Evolutionary conservation across 2,329 filamentous ascomycete species (phyloP).

Genomic region (Xylariales sp.): DNA sequence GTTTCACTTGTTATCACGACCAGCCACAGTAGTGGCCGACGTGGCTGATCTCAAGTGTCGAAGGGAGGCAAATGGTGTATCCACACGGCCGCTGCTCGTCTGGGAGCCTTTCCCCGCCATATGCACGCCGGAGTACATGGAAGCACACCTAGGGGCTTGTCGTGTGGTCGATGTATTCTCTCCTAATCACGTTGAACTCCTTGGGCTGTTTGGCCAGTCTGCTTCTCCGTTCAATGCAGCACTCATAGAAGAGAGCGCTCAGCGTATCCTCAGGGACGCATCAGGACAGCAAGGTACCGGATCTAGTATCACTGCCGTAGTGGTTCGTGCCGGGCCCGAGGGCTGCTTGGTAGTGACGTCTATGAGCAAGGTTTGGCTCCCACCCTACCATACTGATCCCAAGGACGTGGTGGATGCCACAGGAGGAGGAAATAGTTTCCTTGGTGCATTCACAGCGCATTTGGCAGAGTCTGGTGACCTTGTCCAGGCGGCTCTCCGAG

Average conservation of each 20-base stretch:
- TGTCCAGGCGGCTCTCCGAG: conserved; percentile 22
- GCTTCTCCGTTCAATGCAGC: conserved; percentile 17
- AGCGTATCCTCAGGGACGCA: conserved; percentile 22
- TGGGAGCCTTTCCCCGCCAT: conserved; percentile 12
- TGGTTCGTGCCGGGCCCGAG: conserved; percentile 25
- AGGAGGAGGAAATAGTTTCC: conserved; percentile 30
- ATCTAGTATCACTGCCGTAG: conserved; percentile 9
- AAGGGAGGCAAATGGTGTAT: conserved; percentile 2
- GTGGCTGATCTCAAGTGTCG: conserved; percentile 15
- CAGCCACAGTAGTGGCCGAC: conserved; percentile 11
- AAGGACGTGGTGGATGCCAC: conserved; percentile 26
- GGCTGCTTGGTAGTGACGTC: conserved; percentile 19
- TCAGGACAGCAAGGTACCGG: conserved; percentile 10
- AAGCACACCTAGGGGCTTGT: conserved; percentile 18
- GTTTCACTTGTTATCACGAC: conserved; percentile 20
- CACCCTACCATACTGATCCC: conserved; percentile 16
- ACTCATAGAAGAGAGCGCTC: conserved; percentile 12
- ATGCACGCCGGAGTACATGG: conserved; percentile 17
- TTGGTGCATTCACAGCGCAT: conserved; percentile 25
- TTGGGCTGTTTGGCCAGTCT: conserved; percentile 13
- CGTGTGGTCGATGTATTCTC: conserved; percentile 27
- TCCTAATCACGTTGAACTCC: conserved; percentile 32
- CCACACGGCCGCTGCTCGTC: conserved; percentile 6
- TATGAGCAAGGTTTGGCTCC: conserved; percentile 17
- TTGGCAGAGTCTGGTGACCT: conserved; percentile 16